Evolutionary conservation across 139 green algal genomes (phyloP), one percentile per base, ranked within the genome.

Genomic region (Zygnema cylindricum): DNA sequence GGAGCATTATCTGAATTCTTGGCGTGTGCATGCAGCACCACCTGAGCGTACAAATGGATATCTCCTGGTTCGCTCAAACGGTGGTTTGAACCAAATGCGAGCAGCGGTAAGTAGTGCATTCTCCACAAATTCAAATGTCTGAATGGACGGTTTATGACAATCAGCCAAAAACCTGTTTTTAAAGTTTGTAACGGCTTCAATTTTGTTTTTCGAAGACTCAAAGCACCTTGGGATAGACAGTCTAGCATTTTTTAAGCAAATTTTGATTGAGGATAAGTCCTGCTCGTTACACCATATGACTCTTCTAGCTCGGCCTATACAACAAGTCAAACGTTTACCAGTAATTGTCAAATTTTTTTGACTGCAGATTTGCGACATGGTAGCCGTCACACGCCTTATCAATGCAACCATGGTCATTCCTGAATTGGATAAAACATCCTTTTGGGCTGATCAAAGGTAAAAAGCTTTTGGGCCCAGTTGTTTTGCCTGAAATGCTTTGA

Each of bases 401-500:
- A 89, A 89, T 41, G 84, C 73, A 73, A 89, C 84, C 36, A 63
- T 89, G 84, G 84, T 89, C 30, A 86, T 91, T 39, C 86, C 86
- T 49, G 86, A 91, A 25, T 35, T 91, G 0, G 79, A 91, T 41
- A 90, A 91, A 32, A 89, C 81, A n/a, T 91, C 86, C 38, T 91
- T 91, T 63, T 91, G 86, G 86, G 86, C 86, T n/a, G 86, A 91
- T 35, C 41, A 41, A n/a, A 91, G 86, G 86, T 91, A 89, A 1
- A 7, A 25, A 35, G 30, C 57, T 30, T 73, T 73, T 73, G 57
- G 30, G 25, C 57, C 57, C 57, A 33, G 73, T n/a, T n/a, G n/a
- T n/a, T n/a, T n/a, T n/a, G 57, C 57, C 30, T n/a, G 30, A n/a
- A 30, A 73, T 73, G 30, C 30, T 73, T 36, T 30, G 57, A n/a